These are phyloP conservation scores for Trapa bicornis DNA, from an alignment of 345 rosid species.

Conservation along the genomic window DNA sequence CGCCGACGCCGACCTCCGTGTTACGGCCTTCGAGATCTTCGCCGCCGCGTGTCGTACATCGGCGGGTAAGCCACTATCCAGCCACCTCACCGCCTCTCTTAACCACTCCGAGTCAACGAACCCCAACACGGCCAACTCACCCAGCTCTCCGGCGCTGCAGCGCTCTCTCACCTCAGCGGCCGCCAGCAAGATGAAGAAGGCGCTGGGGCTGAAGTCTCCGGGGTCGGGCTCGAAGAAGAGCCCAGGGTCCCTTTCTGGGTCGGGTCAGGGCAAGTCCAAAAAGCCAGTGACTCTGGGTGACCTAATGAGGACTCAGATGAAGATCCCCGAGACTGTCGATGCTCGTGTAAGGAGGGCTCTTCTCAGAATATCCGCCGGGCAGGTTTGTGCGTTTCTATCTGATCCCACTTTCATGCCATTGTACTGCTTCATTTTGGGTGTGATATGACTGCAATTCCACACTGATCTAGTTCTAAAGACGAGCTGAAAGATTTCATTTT, in stretches of 20 bases:
- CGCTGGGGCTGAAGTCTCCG: slow-evolving; percentile 74
- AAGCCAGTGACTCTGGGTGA: slow-evolving; percentile 73
- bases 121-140: slow-evolving; percentile 30
- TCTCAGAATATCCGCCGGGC: slow-evolving; percentile 71
- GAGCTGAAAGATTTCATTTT: neutral
- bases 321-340: slow-evolving; percentile 63
- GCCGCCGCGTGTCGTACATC: slow-evolving; percentile 76
- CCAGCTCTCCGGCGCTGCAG: slow-evolving; percentile 35
- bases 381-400: slow-evolving; percentile 27
- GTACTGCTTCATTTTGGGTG: neutral
- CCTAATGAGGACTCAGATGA: slow-evolving; percentile 88
- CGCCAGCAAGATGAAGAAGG: slow-evolving; percentile 92
- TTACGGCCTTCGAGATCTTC: slow-evolving; percentile 89
- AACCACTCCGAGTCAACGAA: slow-evolving; percentile 29
- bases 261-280: slow-evolving; percentile 44
- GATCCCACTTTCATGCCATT: neutral
- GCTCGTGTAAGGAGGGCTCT: slow-evolving; percentile 83
- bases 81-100: slow-evolving; percentile 17
- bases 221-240: slow-evolving; percentile 53
- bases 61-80: slow-evolving; percentile 54
- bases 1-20: slow-evolving; percentile 68
- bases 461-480: slow-evolving; percentile 10
- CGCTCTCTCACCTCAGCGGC: slow-evolving; percentile 85
- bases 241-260: slow-evolving; percentile 34
- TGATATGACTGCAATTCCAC: slow-evolving; percentile 3